Evolutionary conservation across 1,284 basidiomycete species (phyloP).

Genomic region (Amylostereum areolatum): DNA sequence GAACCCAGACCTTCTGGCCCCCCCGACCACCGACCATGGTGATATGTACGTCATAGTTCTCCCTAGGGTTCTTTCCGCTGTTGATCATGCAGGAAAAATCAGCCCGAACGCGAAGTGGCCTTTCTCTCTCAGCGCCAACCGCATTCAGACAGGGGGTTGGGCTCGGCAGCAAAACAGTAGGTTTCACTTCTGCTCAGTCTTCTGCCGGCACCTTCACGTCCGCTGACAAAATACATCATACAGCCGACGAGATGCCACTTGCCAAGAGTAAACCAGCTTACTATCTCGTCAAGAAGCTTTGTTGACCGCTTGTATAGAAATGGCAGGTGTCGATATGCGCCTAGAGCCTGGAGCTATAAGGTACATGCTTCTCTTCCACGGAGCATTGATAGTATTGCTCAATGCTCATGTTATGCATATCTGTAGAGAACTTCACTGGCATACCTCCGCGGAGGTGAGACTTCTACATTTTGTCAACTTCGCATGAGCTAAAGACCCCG

Average conservation of each 20-base stretch:
- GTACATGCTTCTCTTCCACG: constrained; percentile 24
- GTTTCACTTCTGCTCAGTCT: constrained; percentile 6
- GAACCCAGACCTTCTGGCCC: constrained; percentile 59
- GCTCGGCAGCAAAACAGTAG: constrained; percentile 62
- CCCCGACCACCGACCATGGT: constrained; percentile 63
- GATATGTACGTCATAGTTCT: constrained; percentile 39
- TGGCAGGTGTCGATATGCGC: constrained; percentile 70
- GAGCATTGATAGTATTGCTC: background rate
- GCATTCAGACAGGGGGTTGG: constrained; percentile 69
- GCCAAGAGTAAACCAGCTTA: constrained; percentile 37
- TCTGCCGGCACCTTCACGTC: background rate
- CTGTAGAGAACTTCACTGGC: constrained; percentile 68
- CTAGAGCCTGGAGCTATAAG: constrained; percentile 59
- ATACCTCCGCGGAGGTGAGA: constrained; percentile 56
- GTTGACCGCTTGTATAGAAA: constrained; percentile 25
- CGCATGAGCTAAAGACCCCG: constrained; percentile 6
- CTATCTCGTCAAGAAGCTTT: background rate
- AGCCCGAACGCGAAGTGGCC: constrained; percentile 62
- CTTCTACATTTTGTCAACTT: background rate
- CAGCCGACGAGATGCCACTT: constrained; percentile 54
- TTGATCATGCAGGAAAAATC: constrained; percentile 22
- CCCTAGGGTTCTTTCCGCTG: background rate
- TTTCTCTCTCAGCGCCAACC: constrained; percentile 62
- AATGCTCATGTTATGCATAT: background rate
- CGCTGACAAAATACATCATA: constrained; percentile 6